Evolutionary conservation across 768 basidiomycete species (phyloP).

Genomic region (Cystofilobasidium macerans): DNA sequence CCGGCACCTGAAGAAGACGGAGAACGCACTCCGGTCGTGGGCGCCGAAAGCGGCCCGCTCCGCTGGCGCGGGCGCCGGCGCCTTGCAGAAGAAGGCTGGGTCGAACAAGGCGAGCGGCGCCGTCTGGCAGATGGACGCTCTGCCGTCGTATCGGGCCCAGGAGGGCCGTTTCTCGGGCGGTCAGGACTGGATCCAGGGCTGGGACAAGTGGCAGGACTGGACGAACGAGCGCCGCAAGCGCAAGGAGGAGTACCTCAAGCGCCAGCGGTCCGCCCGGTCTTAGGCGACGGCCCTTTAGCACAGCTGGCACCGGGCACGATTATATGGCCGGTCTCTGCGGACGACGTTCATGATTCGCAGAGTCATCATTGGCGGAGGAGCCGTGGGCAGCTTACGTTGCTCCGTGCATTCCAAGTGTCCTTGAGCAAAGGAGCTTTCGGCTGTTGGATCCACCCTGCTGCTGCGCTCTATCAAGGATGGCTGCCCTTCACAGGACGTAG

Average conservation of each 20-base stretch:
- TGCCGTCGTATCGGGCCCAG: background rate
- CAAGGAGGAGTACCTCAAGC: background rate
- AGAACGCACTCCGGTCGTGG: conserved; percentile 21
- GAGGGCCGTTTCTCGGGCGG: conserved; percentile 20
- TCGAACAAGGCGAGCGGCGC: background rate
- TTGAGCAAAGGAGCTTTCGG: no score
- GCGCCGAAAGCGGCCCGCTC: background rate
- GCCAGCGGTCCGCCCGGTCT: no score
- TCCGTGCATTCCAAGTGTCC: no score
- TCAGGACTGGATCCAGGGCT: conserved; percentile 14
- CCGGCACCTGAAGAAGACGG: conserved; percentile 11
- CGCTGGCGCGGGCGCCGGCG: background rate
- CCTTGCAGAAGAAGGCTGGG: background rate
- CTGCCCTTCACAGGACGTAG: no score
- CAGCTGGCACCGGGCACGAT: no score
- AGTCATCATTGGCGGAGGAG: no score
- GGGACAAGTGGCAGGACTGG: conserved; percentile 15
- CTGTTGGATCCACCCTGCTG: no score
- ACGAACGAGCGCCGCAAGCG: background rate
- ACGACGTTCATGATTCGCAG: no score
- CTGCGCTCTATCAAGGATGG: no score
- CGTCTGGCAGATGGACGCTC: conserved; percentile 5
- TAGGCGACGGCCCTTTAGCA: no score
- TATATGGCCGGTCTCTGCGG: no score
- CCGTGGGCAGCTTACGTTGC: no score